A percentile compares a stretch with the other conserved stretches of the same genome.
Evolutionary conservation across 2,329 filamentous ascomycete genomes (phyloP).

Genomic region (Xylaria sp.): DNA sequence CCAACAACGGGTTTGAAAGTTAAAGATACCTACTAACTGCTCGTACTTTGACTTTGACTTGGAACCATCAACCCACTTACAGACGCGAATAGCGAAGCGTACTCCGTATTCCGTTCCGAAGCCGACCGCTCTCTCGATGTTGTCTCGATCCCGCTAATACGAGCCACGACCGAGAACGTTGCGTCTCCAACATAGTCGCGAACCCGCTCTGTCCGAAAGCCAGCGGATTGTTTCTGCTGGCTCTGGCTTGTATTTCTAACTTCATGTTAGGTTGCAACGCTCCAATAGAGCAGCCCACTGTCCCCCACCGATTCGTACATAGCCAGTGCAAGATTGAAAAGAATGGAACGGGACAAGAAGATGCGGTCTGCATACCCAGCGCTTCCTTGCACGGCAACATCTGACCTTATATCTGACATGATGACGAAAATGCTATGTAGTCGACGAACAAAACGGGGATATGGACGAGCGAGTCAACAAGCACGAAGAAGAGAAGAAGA

Average conservation of each 20-base stretch:
- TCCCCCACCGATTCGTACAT: not conserved
- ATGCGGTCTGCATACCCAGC: constrained; percentile 11
- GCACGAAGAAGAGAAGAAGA: not conserved
- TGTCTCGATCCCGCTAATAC: not conserved
- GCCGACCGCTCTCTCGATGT: constrained; percentile 2
- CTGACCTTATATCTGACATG: constrained; percentile 20
- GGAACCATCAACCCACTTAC: not conserved
- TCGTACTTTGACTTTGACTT: not conserved
- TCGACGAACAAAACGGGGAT: not conserved
- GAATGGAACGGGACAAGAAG: not conserved
- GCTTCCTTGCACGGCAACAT: constrained; percentile 17
- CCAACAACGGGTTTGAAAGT: not conserved
- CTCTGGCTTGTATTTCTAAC: constrained; percentile 4
- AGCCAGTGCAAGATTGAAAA: not conserved
- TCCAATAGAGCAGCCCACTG: not conserved
- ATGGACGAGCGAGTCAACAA: not conserved
- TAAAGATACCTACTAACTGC: not conserved
- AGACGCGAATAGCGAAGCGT: constrained; percentile 10
- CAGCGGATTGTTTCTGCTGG: not conserved
- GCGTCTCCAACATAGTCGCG: not conserved
- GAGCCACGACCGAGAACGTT: constrained; percentile 11
- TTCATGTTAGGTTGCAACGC: constrained; percentile 6
- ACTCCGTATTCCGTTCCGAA: not conserved
- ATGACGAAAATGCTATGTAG: not conserved
- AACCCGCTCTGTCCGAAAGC: not conserved